These are phyloP conservation scores for Mrakia blollopis DNA, from an alignment of 768 basidiomycete species.

Conservation along the genomic window DNA sequence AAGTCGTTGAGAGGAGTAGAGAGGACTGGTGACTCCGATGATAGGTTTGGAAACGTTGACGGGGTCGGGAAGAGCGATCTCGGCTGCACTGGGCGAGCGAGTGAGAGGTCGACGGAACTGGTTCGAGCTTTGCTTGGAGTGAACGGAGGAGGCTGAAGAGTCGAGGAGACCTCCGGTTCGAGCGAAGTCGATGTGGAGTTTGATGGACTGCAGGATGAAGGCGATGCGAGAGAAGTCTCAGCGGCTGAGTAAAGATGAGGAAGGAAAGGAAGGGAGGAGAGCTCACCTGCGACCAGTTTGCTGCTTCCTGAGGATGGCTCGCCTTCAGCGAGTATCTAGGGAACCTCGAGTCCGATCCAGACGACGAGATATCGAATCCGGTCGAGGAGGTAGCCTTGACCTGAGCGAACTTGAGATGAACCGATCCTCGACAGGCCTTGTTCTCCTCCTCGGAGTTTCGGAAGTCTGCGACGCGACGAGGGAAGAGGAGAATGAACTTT, in stretches of 20 bases:
- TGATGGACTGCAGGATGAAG: constrained; percentile 9
- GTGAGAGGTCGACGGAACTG: constrained; percentile 13
- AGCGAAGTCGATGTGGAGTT: constrained; percentile 23
- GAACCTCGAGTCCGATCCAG: constrained; percentile 24
- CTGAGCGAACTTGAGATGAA: constrained; percentile 73
- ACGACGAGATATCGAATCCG: constrained; percentile 67
- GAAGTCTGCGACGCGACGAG: constrained; percentile 53
- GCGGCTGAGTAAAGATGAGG: no score
- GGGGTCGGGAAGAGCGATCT: constrained; percentile 33
- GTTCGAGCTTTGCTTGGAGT: neutral
- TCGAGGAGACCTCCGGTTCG: constrained; percentile 11
- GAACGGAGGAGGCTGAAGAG: neutral
- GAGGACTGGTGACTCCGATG: constrained; percentile 53
- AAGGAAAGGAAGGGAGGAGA: no score
- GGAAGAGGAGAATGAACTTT: neutral
- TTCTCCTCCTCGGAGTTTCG: constrained; percentile 85
- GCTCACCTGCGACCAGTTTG: constrained; percentile 24
- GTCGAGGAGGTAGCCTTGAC: constrained; percentile 53
- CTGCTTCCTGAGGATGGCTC: constrained; percentile 30
- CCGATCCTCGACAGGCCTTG: constrained; percentile 76
- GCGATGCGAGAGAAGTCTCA: no score
- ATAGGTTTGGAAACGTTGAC: constrained; percentile 45
- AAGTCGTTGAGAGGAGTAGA: neutral
- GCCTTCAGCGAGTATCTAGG: constrained; percentile 22
- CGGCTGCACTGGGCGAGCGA: neutral